These are phyloP conservation scores for Boeremia lycopersici DNA, from an alignment of 2,329 filamentous ascomycete genomes.

Conservation along the genomic window DNA sequence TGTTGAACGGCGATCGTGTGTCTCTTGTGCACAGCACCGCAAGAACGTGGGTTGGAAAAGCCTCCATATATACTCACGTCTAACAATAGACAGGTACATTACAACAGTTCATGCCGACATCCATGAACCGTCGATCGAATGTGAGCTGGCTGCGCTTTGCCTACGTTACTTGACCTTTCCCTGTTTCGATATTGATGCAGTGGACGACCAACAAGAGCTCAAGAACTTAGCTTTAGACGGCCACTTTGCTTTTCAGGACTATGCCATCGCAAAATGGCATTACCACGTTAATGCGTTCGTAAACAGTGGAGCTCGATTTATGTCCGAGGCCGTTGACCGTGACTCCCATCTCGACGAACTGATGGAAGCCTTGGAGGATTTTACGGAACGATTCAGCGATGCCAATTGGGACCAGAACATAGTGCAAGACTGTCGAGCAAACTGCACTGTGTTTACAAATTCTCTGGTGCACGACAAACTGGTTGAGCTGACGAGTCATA, in stretches of 20 bases:
- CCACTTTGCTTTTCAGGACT: slow-evolving; percentile 37
- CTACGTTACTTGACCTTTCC: slow-evolving; percentile 34
- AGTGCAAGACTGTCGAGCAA: slow-evolving; percentile 21
- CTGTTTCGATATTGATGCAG: slow-evolving; percentile 24
- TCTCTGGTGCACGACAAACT: slow-evolving; percentile 29
- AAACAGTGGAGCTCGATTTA: slow-evolving; percentile 19
- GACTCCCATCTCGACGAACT: slow-evolving; percentile 13
- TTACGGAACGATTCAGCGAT: slow-evolving; percentile 26
- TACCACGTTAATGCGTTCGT: slow-evolving; percentile 37
- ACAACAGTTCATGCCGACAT: slow-evolving; percentile 23
- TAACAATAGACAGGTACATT: slow-evolving; percentile 22
- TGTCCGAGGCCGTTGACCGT: slow-evolving; percentile 18
- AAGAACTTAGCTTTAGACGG: slow-evolving; percentile 22
- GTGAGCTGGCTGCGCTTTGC: slow-evolving; percentile 26
- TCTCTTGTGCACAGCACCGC: slow-evolving; percentile 32
- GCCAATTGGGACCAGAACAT: slow-evolving; percentile 21
- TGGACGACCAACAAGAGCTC: slow-evolving; percentile 18
- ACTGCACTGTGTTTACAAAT: slow-evolving; percentile 20
- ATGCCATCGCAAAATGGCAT: slow-evolving; percentile 39
- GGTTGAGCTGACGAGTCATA: slow-evolving; percentile 37
- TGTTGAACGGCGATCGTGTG: slow-evolving; percentile 19
- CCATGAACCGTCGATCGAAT: slow-evolving; percentile 23
- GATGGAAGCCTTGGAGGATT: slow-evolving; percentile 25
- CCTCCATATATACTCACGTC: neutral
- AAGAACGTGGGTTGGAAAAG: slow-evolving; percentile 20